A percentile compares a stretch with the other conserved stretches of the same genome.
Conservation (phyloP, 2,329 filamentous ascomycete species). For the Aspergillus neotritici region DNA sequence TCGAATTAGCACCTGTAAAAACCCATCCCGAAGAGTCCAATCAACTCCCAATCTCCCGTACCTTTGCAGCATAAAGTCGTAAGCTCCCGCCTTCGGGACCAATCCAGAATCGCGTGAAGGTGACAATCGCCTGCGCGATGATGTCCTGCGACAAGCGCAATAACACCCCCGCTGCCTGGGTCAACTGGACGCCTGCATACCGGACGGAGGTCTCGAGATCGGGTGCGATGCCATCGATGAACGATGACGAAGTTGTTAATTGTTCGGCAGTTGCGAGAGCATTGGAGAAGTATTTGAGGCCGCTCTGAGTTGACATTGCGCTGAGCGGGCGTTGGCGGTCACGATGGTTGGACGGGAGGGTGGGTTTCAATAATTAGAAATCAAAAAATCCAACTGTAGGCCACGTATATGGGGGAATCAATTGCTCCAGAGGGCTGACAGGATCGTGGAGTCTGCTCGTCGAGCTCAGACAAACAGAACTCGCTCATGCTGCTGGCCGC, state of each 20-base stretch:
- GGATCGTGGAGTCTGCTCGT: no score
- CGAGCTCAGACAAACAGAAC: no score
- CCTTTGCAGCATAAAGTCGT: conserved; percentile 39
- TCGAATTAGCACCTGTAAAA: background rate
- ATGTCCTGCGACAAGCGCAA: conserved; percentile 79
- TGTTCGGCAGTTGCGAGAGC: conserved; percentile 42
- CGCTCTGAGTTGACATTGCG: conserved; percentile 22
- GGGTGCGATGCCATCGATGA: conserved; percentile 38
- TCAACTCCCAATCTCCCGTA: conserved; percentile 11
- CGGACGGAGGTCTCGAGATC: conserved; percentile 42
- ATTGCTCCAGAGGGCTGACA: no score
- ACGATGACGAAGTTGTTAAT: conserved; percentile 40
- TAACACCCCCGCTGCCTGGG: conserved; percentile 55
- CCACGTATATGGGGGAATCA: no score
- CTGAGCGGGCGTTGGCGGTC: conserved; percentile 10
- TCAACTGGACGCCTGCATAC: conserved; percentile 42
- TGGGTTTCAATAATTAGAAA: no score
- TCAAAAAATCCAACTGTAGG: no score
- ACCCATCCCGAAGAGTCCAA: background rate
- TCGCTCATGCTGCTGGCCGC: no score
- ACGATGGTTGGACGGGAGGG: conserved; percentile 4
- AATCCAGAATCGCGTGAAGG: conserved; percentile 77
- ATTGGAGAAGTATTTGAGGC: conserved; percentile 39
- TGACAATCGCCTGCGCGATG: conserved; percentile 76
- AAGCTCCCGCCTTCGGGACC: conserved; percentile 42